Base-by-base conservation (phyloP, 257 asterid species). In the Linaria vulgaris region DNA sequence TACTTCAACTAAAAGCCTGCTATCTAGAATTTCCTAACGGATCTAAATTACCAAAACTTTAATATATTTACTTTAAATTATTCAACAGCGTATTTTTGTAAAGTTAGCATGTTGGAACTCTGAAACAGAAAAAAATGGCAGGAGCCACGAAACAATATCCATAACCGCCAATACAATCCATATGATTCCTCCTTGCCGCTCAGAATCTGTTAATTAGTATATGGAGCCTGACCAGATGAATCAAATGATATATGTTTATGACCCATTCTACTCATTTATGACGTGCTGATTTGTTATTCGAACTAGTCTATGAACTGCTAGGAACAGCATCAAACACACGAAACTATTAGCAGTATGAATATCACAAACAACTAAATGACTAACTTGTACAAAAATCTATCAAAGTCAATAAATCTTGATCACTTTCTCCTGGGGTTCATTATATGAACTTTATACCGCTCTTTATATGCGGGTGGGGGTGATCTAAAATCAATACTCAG, bases 31-130 rank as follows among this genome's bases (percentile, higher is more conserved):
- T 56, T 17, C 37, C 1, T 45, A 24, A 61, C 24, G 23, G 50
- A 34, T 37, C 30, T 27, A 69, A 69, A 30, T 21, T 51, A 10
- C 21, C 59, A 48, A 31, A 16, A 61, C 43, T 19, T 71, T 25
- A 19, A 69, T 14, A 30, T 47, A 9, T 27, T 47, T 22, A 15
- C 39, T 34, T 43, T 44, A n/a, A 47, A 56, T 46, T 30, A 30
- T 30, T 73, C 23, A 62, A 43, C 24, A 13, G 61, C 8, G 48
- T 19, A 50, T 63, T 56, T 34, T 31, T 9, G 9, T 9, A 41
- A 5, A 41, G 9, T 41, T 11, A 14, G 17, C 49, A 44, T 44
- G 6, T 19, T 13, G 1, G 11, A 44, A 13, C 16, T 13, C 17
- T 8, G 15, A 12, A 44, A 44, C 49, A 12, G n/a, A n/a, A n/a